These are phyloP conservation scores for Nakazawaea pomicola DNA, from an alignment of 805 yeast genomes.

Conservation along the genomic window DNA sequence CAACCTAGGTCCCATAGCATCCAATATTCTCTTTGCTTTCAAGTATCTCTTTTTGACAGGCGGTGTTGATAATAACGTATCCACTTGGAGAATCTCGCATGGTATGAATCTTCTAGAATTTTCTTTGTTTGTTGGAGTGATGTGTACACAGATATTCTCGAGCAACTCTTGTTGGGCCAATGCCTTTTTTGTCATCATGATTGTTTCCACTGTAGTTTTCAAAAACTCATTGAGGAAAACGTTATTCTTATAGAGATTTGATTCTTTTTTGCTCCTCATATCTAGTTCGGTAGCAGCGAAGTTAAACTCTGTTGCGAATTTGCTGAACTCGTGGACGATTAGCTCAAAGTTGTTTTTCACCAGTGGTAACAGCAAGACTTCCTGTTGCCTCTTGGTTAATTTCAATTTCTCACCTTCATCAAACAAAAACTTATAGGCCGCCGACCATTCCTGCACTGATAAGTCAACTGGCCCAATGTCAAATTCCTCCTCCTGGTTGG, in stretches of 20 bases:
- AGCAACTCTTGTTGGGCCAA: background rate
- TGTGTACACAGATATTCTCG: background rate
- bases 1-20: constrained; percentile 28
- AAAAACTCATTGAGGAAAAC: constrained; percentile 5
- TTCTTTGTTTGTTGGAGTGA: background rate
- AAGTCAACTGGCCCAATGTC: constrained; percentile 31
- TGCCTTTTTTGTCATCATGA: background rate
- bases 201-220: constrained; percentile 2
- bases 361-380: constrained; percentile 15
- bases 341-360: constrained; percentile 23
- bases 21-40: constrained; percentile 35
- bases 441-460: constrained; percentile 36
- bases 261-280: background rate
- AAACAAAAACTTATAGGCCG: constrained; percentile 30
- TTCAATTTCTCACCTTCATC: constrained; percentile 17
- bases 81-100: constrained; percentile 29
- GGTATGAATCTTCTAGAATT: constrained; percentile 30
- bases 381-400: constrained; percentile 14
- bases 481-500: constrained; percentile 14
- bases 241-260: background rate
- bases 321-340: constrained; percentile 17
- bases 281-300: constrained; percentile 13
- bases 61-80: constrained; percentile 23
- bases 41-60: constrained; percentile 23
- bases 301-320: constrained; percentile 17